Evolutionary conservation across 192 early-diverging fungal species (phyloP).

Genomic region (Podila minutissima): DNA sequence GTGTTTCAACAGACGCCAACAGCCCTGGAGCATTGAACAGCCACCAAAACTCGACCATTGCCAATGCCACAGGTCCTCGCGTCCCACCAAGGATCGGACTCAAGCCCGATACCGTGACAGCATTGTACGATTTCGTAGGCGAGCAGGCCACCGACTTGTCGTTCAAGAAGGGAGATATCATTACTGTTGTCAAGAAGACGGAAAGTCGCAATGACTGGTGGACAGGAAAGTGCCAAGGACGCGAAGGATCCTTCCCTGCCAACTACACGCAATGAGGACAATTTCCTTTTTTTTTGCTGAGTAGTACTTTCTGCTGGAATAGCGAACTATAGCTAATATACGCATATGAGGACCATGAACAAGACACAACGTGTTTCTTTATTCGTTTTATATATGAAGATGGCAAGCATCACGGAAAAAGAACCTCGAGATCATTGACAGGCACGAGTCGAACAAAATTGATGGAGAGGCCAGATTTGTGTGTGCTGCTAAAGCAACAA

Average conservation of each 20-base stretch:
- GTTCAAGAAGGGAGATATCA: constrained; percentile 89
- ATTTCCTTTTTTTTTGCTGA: background rate
- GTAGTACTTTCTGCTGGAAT: no score
- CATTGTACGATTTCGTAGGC: constrained; percentile 87
- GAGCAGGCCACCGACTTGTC: constrained; percentile 83
- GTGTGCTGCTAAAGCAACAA: no score
- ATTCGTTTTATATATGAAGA: no score
- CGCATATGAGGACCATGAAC: no score
- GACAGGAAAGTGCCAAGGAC: constrained; percentile 76
- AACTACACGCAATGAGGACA: constrained; percentile 69
- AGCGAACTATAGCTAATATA: no score
- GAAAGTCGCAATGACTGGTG: constrained; percentile 90
- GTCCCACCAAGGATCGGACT: constrained; percentile 43
- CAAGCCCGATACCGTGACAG: constrained; percentile 64
- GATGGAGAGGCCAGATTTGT: no score
- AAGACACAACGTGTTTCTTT: no score
- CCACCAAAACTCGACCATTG: constrained; percentile 18
- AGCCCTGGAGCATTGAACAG: constrained; percentile 7
- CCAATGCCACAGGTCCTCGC: constrained; percentile 45
- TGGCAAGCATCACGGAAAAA: no score
- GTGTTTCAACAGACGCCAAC: constrained; percentile 40
- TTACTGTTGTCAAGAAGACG: constrained; percentile 78
- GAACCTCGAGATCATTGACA: no score
- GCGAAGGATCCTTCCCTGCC: constrained; percentile 78
- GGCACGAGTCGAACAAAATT: no score